Base-by-base conservation (phyloP, 148 eudicot genomes). In the Rhododendron vialii region DNA sequence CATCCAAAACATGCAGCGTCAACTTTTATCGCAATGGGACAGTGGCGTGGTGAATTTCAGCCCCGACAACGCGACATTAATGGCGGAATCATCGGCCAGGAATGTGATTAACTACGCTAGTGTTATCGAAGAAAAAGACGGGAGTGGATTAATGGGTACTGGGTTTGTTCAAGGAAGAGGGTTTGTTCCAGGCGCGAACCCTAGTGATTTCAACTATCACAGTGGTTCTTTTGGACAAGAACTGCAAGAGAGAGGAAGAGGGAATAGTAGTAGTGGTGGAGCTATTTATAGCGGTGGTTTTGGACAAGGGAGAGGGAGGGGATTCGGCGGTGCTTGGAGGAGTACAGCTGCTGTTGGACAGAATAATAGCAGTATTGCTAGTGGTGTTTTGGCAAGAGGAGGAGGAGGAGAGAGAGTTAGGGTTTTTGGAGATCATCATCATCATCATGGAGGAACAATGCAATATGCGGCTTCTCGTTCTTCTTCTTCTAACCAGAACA, bases 351-450 rank as follows among this genome's bases (percentile, higher is more conserved):
- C 14, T 69, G 3, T 69, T 30, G 43, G 35, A 33, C 41, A 73
- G 77, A 73, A 33, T 65, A 59, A 59, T 61, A 1, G 26, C 5
- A 3, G 33, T 28, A 33, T 7, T 74, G 9, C 7, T 35, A 26
- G 38, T 3, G 30, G 4, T 67, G 38, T 10, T 71, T 71, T 71
- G 15, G 7, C 76, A 67, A 67, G 74, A 67, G 15, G 33, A 67
- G 76, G 77, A 67, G 76, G 77, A 67, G 76, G 77, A 65, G 75
- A 69, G 78, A 74, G 77, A 12, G 5, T 73, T 30, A 35, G 78
- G 43, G 43, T 33, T 73, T 35, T 15, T 73, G 78, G 43, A 17
- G 38, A 33, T 28, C 13, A 67, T 67, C 53, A 50, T 48, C 14
- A 69, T 50, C 15, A 69, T 69, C 57, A 53, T 47, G 50, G 11